Evolutionary conservation across 2,329 filamentous ascomycete species (phyloP).

Genomic region (Acrocalymma vagum): DNA sequence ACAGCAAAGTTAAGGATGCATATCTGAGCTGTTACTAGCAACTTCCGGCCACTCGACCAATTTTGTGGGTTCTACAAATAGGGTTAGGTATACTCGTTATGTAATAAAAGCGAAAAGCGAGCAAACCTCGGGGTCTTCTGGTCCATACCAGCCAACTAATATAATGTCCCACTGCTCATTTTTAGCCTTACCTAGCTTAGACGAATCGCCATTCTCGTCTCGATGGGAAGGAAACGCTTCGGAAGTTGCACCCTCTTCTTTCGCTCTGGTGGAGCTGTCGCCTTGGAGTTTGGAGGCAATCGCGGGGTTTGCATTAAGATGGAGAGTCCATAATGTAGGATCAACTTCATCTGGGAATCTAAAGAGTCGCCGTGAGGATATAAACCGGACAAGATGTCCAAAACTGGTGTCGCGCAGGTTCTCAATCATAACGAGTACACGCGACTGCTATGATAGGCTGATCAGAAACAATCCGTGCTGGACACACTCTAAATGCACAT

Average conservation of each 20-base stretch:
- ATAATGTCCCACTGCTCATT: too few relatives aligned
- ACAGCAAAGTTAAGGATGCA: conserved; percentile 63
- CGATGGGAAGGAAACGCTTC: too few relatives aligned
- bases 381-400: conserved; percentile 15
- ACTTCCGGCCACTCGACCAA: conserved; percentile 27
- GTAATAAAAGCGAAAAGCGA: background rate
- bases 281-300: too few relatives aligned
- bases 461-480: too few relatives aligned
- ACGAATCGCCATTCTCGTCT: background rate
- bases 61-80: conserved; percentile 41
- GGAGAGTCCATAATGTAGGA: conserved; percentile 6
- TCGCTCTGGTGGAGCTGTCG: background rate
- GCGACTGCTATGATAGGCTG: too few relatives aligned
- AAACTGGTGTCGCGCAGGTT: conserved; percentile 13
- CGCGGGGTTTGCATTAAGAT: background rate
- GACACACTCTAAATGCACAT: too few relatives aligned
- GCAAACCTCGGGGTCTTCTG: conserved; percentile 24
- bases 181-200: background rate
- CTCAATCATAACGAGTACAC: too few relatives aligned
- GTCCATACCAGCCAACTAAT: conserved; percentile 45
- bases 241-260: background rate
- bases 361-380: conserved; percentile 10
- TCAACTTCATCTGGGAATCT: conserved; percentile 16
- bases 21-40: conserved; percentile 4
- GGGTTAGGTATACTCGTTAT: background rate